Base-by-base conservation (phyloP, 371 early-diverging fungal species). In the Circinella umbellata region DNA sequence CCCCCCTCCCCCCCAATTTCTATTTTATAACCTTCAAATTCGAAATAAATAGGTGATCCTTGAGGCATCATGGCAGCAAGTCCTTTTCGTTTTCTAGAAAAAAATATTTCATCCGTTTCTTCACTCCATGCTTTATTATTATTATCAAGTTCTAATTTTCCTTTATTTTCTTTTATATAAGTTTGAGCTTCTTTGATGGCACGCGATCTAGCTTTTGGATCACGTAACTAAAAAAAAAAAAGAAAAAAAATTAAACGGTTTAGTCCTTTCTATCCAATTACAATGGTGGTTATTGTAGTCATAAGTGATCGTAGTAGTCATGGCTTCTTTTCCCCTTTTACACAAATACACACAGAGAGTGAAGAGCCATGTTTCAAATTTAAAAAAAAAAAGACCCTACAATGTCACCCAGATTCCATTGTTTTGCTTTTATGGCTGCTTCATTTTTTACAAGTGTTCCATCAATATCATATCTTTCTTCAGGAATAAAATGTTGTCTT, bases 21-120 rank as follows among this genome's bases (percentile, higher is more conserved):
- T n/a, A n/a, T n/a, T n/a, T 27, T 27, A 27, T n/a, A n/a, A 82
- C 84, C 78, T 79, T 85, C 83, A 69, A 85, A 85, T 60, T 85
- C 82, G 60, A 77, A 80, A 66, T 85, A 85, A 20, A 77, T 78
- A 1, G 83, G 76, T 20, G 86, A 81, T 17, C 83, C 82, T 18
- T 71, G 69, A 4, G 81, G 80, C 7, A 83, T 68, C 60, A 74
- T 59, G 13, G 83, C 72, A 8, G 69, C 85, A 3, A 85, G 62
- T 3, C 85, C 85, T 27, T 73, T 71, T 14, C 74, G 68, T 66
- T 73, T 70, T 27, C 69, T 57, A 2, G 81, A 82, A 67, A 85
- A 85, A 63, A 85, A 85, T 1, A 85, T 57, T 18, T 81, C 78
- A 60, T 85, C 85, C 18, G 72, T 73, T 46, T 78, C 77, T 46